A percentile compares a stretch with the other conserved stretches of the same genome.
phyloP scores from a whole-genome alignment of 805 yeast species.

The Yamadazyma tumulicola region DNA sequence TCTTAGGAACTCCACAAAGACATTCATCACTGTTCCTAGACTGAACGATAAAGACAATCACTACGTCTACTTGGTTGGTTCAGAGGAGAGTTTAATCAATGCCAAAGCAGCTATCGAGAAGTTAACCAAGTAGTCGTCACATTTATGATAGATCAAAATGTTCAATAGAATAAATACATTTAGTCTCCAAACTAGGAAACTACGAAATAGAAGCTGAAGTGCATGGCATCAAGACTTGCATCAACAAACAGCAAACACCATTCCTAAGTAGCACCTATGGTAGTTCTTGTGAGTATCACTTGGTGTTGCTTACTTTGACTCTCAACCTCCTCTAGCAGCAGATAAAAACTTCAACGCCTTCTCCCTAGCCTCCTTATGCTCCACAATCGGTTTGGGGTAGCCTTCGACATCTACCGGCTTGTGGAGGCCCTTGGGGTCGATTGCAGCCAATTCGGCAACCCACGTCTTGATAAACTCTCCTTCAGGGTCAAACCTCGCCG shows the following conservation, averaged over 20 bases:
- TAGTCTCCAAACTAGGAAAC: no score
- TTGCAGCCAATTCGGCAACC: conserved; percentile 44
- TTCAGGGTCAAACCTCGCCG: conserved; percentile 45
- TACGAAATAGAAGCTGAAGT: no score
- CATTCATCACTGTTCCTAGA: conserved; percentile 64
- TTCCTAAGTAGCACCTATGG: no score
- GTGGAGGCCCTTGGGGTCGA: conserved; percentile 29
- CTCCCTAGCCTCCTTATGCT: conserved; percentile 38
- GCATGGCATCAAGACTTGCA: no score
- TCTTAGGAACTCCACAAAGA: conserved; percentile 56
- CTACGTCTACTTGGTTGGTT: conserved; percentile 59
- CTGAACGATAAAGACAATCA: conserved; percentile 48
- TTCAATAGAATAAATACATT: background rate
- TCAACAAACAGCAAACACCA: no score
- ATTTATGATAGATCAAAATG: background rate
- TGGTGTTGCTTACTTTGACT: no score
- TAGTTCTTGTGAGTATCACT: no score
- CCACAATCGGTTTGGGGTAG: conserved; percentile 45
- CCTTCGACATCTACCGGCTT: conserved; percentile 31
- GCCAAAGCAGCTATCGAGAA: conserved; percentile 25
- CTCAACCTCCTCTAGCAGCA: no score
- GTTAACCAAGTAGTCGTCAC: background rate
- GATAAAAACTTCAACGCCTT: conserved; percentile 33
- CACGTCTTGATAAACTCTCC: conserved; percentile 46
- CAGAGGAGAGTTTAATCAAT: conserved; percentile 44